phyloP scores from a whole-genome alignment of 176 grass and related monocot species.

The Carex scoparia region DNA sequence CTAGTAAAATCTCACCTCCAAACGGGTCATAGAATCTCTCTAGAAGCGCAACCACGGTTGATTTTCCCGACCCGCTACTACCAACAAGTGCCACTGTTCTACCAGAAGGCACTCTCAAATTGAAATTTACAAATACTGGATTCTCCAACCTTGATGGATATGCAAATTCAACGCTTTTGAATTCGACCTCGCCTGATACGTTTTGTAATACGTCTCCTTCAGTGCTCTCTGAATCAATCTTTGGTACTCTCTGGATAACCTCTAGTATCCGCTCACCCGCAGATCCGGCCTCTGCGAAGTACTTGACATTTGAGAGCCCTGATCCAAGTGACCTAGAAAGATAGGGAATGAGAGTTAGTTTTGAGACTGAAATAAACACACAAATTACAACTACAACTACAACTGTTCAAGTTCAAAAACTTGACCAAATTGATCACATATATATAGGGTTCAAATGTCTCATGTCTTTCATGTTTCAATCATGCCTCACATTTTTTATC shows the following conservation, averaged over 20 bases:
- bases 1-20: constrained; percentile 55
- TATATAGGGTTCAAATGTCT: not conserved
- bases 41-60: constrained; percentile 86
- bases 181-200: constrained; percentile 75
- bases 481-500: no score
- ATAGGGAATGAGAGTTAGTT: constrained; percentile 5
- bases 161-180: constrained; percentile 68
- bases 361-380: not conserved
- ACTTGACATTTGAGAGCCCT: constrained; percentile 80
- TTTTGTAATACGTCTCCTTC: constrained; percentile 54
- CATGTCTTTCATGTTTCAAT: no score
- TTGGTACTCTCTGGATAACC: constrained; percentile 66
- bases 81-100: constrained; percentile 80
- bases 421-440: not conserved
- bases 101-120: constrained; percentile 69
- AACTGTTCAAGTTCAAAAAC: not conserved
- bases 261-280: constrained; percentile 55
- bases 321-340: constrained; percentile 65
- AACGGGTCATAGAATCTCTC: constrained; percentile 89
- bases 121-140: constrained; percentile 71
- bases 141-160: constrained; percentile 84
- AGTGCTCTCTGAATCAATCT: constrained; percentile 76
- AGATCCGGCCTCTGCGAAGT: constrained; percentile 86
- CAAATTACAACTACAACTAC: not conserved
- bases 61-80: constrained; percentile 77